Base-by-base conservation (phyloP, 345 rosid species). In the Citrus trifoliata region DNA sequence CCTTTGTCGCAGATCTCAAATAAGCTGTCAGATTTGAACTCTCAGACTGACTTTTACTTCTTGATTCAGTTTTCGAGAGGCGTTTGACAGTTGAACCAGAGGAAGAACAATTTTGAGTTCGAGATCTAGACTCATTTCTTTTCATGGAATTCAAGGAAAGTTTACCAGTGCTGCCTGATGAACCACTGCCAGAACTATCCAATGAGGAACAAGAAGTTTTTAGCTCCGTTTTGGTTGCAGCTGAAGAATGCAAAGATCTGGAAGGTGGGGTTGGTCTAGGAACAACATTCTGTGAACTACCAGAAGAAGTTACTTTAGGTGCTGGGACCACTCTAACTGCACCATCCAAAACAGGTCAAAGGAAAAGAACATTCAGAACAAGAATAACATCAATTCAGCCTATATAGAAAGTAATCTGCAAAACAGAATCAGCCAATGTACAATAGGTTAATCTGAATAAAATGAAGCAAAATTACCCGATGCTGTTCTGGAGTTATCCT, bases 171-270 rank as follows among this genome's bases (percentile, higher is more conserved):
- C 77, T 77, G 71, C 63, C 83, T 74, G 95, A 92, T 46, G 89
- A 87, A 83, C 79, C 71, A 79, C 93, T 91, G 79, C 80, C 84
- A 65, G 86, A 89, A 86, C 95, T 90, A 77, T 92, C 95, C 27
- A 86, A 70, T 24, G 92, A 89, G 64, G 97, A 91, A 77, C 90
- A 82, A 68, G 98, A 87, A 80, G 93, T 79, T 67, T 81, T 85
- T 86, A 85, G 73, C 76, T 89, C 91, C 2, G 73, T 78, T 86
- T 90, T 91, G 59, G 80, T 78, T 82, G 86, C 83, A 38, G 75
- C 72, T 79, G 92, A 85, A 82, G 90, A 85, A 66, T 79, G 76
- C 67, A 79, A 78, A 69, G 93, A 87, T 75, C 80, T 88, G 55
- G 75, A 76, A 76, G 88, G 80, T 61, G 65, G 83, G 59, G 62